Evolutionary conservation across 2,329 filamentous ascomycete species (phyloP).

Genomic region (Fusarium anguioides): DNA sequence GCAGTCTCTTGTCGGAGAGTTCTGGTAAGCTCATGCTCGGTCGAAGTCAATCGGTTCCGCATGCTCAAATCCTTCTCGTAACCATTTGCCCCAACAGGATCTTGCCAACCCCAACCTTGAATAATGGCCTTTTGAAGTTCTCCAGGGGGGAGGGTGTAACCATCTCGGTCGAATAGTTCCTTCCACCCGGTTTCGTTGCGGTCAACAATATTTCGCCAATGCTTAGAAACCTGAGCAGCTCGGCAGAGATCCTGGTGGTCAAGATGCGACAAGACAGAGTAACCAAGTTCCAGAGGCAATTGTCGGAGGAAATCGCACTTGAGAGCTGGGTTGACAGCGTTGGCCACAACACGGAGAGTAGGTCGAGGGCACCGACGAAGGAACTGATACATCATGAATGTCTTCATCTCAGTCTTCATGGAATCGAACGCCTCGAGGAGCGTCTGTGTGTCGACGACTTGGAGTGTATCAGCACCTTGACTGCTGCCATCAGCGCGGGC

Average conservation of each 20-base stretch:
- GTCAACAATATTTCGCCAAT: constrained; percentile 91
- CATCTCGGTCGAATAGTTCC: constrained; percentile 85
- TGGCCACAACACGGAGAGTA: constrained; percentile 88
- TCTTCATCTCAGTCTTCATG: constrained; percentile 91
- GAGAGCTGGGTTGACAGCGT: constrained; percentile 90
- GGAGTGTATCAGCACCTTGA: constrained; percentile 25
- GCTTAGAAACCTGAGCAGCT: constrained; percentile 92
- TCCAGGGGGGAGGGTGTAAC: constrained; percentile 79
- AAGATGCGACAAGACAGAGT: constrained; percentile 88
- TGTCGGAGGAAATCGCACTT: constrained; percentile 93
- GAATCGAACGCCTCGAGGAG: constrained; percentile 92
- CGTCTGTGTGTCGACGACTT: constrained; percentile 81
- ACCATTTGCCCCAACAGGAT: constrained; percentile 78
- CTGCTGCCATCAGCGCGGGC: constrained; percentile 38
- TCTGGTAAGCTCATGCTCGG: constrained; percentile 63
- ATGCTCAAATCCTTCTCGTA: constrained; percentile 84
- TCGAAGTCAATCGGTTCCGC: constrained; percentile 62
- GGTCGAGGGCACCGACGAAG: constrained; percentile 87
- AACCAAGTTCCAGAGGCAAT: constrained; percentile 85
- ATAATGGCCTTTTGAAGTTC: constrained; percentile 87
- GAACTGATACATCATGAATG: constrained; percentile 96
- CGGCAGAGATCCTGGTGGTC: constrained; percentile 87
- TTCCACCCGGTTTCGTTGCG: constrained; percentile 97
- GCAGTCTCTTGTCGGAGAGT: constrained; percentile 55
- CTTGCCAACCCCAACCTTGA: constrained; percentile 98